Percentiles rank a stretch among this genome's conserved stretches.
Evolutionary conservation across 139 green algal genomes (phyloP).

Genomic region (Tetraselmis chui): DNA sequence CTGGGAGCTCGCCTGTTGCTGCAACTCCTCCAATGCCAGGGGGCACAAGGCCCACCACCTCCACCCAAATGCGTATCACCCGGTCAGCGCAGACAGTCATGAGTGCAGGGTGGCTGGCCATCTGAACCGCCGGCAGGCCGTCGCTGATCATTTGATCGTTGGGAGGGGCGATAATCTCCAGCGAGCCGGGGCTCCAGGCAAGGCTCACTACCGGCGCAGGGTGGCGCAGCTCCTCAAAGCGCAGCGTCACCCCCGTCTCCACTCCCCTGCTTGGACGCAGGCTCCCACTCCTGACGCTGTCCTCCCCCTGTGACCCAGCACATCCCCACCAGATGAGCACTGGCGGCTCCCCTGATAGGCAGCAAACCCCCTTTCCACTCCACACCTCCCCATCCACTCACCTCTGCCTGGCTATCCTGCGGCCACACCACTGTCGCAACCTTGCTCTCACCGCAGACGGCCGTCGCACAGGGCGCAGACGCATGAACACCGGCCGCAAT

Average conservation of each 20-base stretch:
- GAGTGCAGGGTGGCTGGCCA: conserved; percentile 36
- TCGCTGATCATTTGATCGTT: conserved; percentile 37
- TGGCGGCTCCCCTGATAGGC: too few relatives aligned
- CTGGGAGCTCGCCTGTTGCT: not conserved
- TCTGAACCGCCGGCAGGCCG: conserved; percentile 24
- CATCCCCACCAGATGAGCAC: not conserved
- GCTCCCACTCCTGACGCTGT: not conserved
- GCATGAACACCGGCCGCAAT: conserved; percentile 32
- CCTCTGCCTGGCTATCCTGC: not conserved
- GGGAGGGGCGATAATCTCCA: conserved; percentile 5
- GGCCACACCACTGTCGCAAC: conserved; percentile 51
- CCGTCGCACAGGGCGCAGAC: conserved; percentile 35
- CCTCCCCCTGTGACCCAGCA: not conserved
- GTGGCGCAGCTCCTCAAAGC: conserved; percentile 22
- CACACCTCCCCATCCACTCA: not conserved
- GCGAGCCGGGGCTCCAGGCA: conserved; percentile 22
- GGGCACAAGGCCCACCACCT: conserved; percentile 38
- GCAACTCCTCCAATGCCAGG: not conserved
- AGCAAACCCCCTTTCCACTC: not conserved
- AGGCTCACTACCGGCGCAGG: conserved; percentile 7
- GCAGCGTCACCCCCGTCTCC: not conserved
- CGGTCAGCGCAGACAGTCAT: conserved; percentile 48
- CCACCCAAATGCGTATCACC: conserved; percentile 55
- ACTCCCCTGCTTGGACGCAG: not conserved
- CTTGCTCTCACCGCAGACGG: conserved; percentile 16